phyloP scores from a whole-genome alignment of 371 early-diverging fungal species.

The Lichtheimia ramosa region DNA sequence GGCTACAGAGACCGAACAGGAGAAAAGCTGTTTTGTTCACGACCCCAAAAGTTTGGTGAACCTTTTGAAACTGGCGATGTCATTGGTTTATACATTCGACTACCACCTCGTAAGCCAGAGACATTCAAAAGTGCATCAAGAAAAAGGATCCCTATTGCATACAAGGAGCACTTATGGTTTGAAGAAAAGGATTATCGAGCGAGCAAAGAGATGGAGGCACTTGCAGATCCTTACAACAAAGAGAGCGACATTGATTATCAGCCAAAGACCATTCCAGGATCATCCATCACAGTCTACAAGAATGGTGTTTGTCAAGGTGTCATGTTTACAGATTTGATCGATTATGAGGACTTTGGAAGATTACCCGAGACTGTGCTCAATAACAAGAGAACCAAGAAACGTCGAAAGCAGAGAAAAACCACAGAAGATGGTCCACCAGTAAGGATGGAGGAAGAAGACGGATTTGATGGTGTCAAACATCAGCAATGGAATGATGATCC shows the following conservation, averaged over 20 bases:
- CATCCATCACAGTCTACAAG: conserved; percentile 65
- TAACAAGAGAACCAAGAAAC: conserved; percentile 37
- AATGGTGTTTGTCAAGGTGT: conserved; percentile 68
- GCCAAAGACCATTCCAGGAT: conserved; percentile 45
- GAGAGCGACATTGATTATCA: conserved; percentile 25
- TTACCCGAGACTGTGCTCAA: conserved; percentile 36
- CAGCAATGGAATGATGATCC: conserved; percentile 53
- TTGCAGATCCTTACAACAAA: conserved; percentile 40
- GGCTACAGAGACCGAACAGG: conserved; percentile 70
- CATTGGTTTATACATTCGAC: conserved; percentile 64
- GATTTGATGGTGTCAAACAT: conserved; percentile 30
- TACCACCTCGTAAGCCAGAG: conserved; percentile 47
- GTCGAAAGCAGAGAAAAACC: conserved; percentile 36
- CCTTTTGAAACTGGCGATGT: conserved; percentile 68
- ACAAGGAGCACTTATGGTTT: conserved; percentile 65
- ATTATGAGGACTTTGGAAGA: conserved; percentile 51
- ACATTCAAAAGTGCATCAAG: conserved; percentile 51
- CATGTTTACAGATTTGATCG: conserved; percentile 61
- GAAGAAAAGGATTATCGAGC: conserved; percentile 67
- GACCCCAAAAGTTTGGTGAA: conserved; percentile 57
- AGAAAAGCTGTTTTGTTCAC: conserved; percentile 62
- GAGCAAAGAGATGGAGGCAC: conserved; percentile 56
- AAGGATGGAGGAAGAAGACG: conserved; percentile 24
- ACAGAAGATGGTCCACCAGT: conserved; percentile 11
- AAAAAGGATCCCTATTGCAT: conserved; percentile 60